Evolutionary conservation across 306 rosid genomes (phyloP).

Genomic region (Cicer chorassanicum): DNA sequence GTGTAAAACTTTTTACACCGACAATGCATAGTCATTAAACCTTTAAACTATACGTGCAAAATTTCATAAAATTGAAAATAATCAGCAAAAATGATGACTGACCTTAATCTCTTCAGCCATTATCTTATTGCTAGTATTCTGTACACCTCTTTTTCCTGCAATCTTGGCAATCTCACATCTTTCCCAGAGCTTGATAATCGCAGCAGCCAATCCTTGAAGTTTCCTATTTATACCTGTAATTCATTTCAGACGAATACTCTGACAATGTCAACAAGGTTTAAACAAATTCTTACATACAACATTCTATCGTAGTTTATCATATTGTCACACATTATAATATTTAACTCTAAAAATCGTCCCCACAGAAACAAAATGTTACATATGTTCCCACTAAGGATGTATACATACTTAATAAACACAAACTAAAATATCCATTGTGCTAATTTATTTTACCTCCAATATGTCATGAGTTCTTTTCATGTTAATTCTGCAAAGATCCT

Average conservation of each 20-base stretch:
- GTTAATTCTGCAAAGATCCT: conserved; percentile 75
- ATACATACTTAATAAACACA: not conserved
- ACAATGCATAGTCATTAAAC: too few relatives aligned
- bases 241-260: too few relatives aligned
- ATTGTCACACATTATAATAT: not conserved
- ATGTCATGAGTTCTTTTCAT: conserved; percentile 94
- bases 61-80: conserved; percentile 28
- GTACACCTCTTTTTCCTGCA: conserved; percentile 93
- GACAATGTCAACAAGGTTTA: not conserved
- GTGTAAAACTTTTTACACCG: too few relatives aligned
- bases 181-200: conserved; percentile 87
- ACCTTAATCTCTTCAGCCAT: conserved; percentile 97
- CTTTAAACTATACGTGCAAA: conserved; percentile 17
- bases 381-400: not conserved
- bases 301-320: not conserved
- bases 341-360: not conserved
- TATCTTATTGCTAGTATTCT: conserved; percentile 72
- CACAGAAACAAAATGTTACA: not conserved
- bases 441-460: conserved; percentile 64
- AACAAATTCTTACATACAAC: not conserved
- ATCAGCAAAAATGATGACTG: conserved; percentile 24
- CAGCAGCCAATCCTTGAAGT: conserved; percentile 88
- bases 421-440: not conserved
- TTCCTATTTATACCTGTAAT: conserved; percentile 76
- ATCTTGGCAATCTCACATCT: conserved; percentile 89